Evolutionary conservation across 2,329 filamentous ascomycete genomes (phyloP).

Genomic region (Exophiala sp.): DNA sequence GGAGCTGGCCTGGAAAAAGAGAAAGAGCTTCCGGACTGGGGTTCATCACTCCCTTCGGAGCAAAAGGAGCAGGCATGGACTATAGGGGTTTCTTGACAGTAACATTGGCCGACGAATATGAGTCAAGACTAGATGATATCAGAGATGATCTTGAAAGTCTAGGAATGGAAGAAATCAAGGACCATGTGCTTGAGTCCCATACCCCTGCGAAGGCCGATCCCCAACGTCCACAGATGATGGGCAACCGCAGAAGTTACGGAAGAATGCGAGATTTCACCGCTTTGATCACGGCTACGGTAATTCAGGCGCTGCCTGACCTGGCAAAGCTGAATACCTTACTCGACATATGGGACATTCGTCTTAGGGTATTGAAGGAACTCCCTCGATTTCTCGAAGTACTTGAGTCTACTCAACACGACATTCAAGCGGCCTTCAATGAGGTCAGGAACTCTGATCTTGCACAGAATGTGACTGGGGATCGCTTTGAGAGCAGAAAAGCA

Average conservation of each 20-base stretch:
- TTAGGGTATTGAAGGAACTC: conserved; percentile 70
- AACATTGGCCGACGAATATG: conserved; percentile 63
- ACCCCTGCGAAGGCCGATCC: conserved; percentile 43
- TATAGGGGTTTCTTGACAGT: conserved; percentile 71
- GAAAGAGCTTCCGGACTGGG: conserved; percentile 40
- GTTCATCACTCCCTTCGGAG: conserved; percentile 34
- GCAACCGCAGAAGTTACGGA: conserved; percentile 53
- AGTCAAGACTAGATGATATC: conserved; percentile 71
- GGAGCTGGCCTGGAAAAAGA: conserved; percentile 52
- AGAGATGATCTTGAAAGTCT: conserved; percentile 44
- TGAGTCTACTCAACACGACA: conserved; percentile 36
- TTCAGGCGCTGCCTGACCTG: conserved; percentile 82
- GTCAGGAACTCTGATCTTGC: conserved; percentile 24
- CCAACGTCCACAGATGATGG: conserved; percentile 36
- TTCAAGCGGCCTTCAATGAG: conserved; percentile 36
- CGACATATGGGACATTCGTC: conserved; percentile 71
- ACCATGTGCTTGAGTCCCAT: conserved; percentile 78
- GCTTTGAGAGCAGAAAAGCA: conserved; percentile 44
- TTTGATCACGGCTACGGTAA: conserved; percentile 81
- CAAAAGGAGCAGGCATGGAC: conserved; percentile 29
- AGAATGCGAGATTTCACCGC: conserved; percentile 86
- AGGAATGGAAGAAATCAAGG: conserved; percentile 73
- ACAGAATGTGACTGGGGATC: conserved; percentile 31
- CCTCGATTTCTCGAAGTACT: conserved; percentile 66
- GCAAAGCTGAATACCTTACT: conserved; percentile 71